Conservation (phyloP, 2,329 filamentous ascomycete genomes). For the Hyphodiscus sp. region DNA sequence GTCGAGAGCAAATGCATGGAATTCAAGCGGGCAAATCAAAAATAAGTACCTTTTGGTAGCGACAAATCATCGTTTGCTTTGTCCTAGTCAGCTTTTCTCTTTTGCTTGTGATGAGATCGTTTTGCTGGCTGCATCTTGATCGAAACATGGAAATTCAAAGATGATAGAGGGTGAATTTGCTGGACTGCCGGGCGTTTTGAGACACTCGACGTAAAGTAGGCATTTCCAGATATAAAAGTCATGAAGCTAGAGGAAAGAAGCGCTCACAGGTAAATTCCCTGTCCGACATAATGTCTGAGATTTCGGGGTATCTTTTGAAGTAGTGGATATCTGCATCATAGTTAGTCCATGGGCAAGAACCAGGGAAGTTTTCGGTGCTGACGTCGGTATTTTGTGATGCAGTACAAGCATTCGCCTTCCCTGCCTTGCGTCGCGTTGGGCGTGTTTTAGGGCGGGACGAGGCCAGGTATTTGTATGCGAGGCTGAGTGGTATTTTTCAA, state of each 20-base stretch:
- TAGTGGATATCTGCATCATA: neutral
- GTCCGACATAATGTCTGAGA: slow-evolving; percentile 47
- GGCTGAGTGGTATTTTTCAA: slow-evolving; percentile 3
- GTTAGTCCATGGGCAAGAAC: neutral
- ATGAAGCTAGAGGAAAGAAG: slow-evolving; percentile 1
- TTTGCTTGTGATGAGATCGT: neutral
- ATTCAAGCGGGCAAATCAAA: slow-evolving; percentile 6
- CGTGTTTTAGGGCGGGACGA: slow-evolving; percentile 4
- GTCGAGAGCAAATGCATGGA: neutral
- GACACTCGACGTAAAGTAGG: no score
- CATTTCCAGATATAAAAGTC: neutral
- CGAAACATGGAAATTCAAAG: neutral
- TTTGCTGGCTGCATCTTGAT: neutral
- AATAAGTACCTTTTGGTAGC: slow-evolving; percentile 51
- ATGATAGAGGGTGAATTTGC: no score
- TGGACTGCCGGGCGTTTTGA: neutral
- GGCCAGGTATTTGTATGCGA: slow-evolving; percentile 18
- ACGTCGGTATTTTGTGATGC: neutral
- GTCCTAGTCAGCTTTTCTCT: slow-evolving; percentile 24
- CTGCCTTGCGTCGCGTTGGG: slow-evolving; percentile 9
- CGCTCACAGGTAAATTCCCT: slow-evolving; percentile 57
- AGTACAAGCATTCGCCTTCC: slow-evolving; percentile 5
- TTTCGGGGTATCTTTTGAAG: neutral
- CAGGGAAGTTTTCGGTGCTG: neutral
- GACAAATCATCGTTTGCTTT: slow-evolving; percentile 59